phyloP scores from a whole-genome alignment of 1,284 basidiomycete species.

The Porodaedalea pini region DNA sequence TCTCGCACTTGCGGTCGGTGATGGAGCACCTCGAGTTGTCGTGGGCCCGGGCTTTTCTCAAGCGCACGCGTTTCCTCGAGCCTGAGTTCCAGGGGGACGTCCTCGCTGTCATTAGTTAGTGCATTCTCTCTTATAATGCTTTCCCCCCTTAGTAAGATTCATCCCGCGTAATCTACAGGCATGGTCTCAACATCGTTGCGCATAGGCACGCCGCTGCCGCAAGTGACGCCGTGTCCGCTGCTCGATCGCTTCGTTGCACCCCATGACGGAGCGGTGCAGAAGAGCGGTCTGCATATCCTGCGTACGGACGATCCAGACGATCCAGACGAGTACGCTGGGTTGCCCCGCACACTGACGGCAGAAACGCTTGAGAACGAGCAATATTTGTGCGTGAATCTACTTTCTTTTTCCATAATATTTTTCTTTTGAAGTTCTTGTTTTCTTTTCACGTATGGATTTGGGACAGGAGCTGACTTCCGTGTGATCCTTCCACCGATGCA shows the following conservation, averaged over 20 bases:
- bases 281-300: slow-evolving; percentile 21
- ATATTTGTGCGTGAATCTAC: slow-evolving; percentile 24
- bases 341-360: slow-evolving; percentile 22
- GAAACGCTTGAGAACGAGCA: slow-evolving; percentile 26
- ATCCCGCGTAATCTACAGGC: slow-evolving; percentile 44
- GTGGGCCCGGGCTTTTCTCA: slow-evolving; percentile 78
- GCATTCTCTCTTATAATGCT: too few relatives aligned
- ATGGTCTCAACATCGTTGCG: slow-evolving; percentile 72
- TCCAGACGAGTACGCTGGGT: too few relatives aligned
- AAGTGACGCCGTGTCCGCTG: slow-evolving; percentile 82
- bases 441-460: too few relatives aligned
- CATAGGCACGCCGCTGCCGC: slow-evolving; percentile 74
- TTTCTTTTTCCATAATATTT: too few relatives aligned
- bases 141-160: too few relatives aligned
- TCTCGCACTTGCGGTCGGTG: slow-evolving; percentile 64
- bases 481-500: too few relatives aligned
- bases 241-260: slow-evolving; percentile 56
- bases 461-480: too few relatives aligned
- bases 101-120: slow-evolving; percentile 73
- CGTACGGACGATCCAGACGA: slow-evolving; percentile 18
- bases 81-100: slow-evolving; percentile 82
- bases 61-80: slow-evolving; percentile 73
- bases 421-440: too few relatives aligned
- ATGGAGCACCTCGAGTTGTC: slow-evolving; percentile 62
- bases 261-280: slow-evolving; percentile 21